Base-by-base conservation (phyloP, 73 alveolate species). In the Breviolum minutum region DNA sequence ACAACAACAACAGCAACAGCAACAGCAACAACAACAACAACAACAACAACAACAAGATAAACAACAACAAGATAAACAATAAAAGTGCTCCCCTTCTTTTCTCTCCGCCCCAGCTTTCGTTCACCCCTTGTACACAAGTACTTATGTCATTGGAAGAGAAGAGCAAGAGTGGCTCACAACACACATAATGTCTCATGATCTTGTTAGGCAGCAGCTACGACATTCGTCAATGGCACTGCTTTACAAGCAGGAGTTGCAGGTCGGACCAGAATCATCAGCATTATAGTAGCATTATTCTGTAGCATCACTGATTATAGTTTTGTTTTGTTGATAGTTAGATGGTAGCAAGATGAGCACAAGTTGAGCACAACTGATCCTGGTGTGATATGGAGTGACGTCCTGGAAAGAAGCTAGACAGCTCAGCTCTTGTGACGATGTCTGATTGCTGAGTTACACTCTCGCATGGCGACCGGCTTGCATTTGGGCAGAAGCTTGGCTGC, bases 401-500 rank as follows among this genome's bases (percentile, higher is more conserved):
- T 40, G 54, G 54, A 40, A 40, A 40, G 54, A 40, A 40, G 54
- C 54, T 40, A 40, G 5, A 40, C 54, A 40, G 19, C 85, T n/a
- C n/a, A 24, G 16, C 32, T 74, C 5, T 74, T 74, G 85, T 27
- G 19, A 74, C 32, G 60, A 11, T 11, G 71, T 29, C 6, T 11
- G 63, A 62, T 22, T 12, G 27, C 63, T 22, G 73, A 92, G 99
- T 95, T 32, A 29, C 95, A 13, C 84, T 95, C 80, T 29, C 86
- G 62, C 99, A 95, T 61, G 99, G 99, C n/a, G 99, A 95, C 90
- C 95, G 99, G 40, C 89, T 95, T 24, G 99, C 94, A 79, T 95
- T 95, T 69, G 99, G 99, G 24, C 92, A 86, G 95, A 68, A 30
- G 61, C 99, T 79, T 63, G 69, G 80, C 79, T 20, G 54, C 24